Evolutionary conservation across 768 basidiomycete species (phyloP), one percentile per base, ranked within the genome.

Genomic region (Amanita exitialis): DNA sequence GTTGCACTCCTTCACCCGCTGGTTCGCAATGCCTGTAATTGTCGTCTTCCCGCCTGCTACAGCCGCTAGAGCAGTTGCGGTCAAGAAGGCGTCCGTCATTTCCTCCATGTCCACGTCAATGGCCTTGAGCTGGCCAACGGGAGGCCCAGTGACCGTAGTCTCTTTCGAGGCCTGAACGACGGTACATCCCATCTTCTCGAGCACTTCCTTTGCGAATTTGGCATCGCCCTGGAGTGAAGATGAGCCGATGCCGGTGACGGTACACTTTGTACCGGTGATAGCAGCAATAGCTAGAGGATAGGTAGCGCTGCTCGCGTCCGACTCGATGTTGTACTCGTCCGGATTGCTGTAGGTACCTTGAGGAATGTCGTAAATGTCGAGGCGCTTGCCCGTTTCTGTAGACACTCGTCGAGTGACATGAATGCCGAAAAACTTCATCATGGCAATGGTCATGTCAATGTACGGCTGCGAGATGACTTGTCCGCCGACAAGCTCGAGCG

Each of bases 61-160:
- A 50, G 96, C 95, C 47, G 91, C 94, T 16, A 99, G 70, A 6
- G 86, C 93, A 9, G 82, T 87, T 7, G 96, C 95, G 2, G 94
- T 97, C 69, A 98, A 77, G 73, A 99, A 99, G 18, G 95, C 96
- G 64, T 99, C 96, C 6, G 96, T 99, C 96, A 99, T 98, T n/a
- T 86, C 83, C 66, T 96, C 92, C 96, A 98, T 98, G 63, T 98
- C 91, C 18, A 97, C 81, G 58, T 87, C 89, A 45, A 96, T 75
- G 1, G 88, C 88, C 56, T 83, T 82, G 44, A 99, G 75, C 57
- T 81, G 72, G 0, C 92, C 90, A 10, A 82, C 67, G 0, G 88
- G 83, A 3, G 95, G 95, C 0, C 96, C 96, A 0, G 78, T 83
- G 30, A 98, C 96, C 8, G 90, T 96, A 7, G 95, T 98, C 64